A percentile compares a stretch with the other conserved stretches of the same genome.
Conservation (phyloP, 1,284 basidiomycete genomes). For the Takashimella koratensis region DNA sequence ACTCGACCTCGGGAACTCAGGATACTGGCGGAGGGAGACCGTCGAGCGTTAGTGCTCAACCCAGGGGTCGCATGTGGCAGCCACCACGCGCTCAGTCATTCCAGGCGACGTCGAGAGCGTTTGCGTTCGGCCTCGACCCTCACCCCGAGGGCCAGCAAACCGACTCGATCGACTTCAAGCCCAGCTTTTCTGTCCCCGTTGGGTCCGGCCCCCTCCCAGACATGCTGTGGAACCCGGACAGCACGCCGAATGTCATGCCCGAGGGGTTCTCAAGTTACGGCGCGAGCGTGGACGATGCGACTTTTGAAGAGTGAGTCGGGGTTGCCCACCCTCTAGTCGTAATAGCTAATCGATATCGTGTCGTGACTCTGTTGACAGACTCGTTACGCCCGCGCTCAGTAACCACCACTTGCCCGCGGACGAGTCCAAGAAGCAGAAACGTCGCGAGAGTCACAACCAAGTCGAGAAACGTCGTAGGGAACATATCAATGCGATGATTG, state of each 20-base stretch:
- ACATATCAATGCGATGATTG: slow-evolving; percentile 48
- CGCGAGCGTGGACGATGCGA: slow-evolving; percentile 19
- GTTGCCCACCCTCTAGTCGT: neutral
- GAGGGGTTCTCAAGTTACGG: slow-evolving; percentile 24
- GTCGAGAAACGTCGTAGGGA: slow-evolving; percentile 46
- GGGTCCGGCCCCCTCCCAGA: neutral
- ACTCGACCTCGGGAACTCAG: too few relatives aligned
- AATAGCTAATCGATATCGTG: neutral
- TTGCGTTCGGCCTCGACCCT: slow-evolving; percentile 1
- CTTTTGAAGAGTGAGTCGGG: slow-evolving; percentile 20
- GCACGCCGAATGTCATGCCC: slow-evolving; percentile 22
- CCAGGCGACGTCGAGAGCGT: slow-evolving; percentile 4
- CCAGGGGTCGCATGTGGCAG: slow-evolving; percentile 10
- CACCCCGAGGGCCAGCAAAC: slow-evolving; percentile 1
- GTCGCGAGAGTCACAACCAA: slow-evolving; percentile 47
- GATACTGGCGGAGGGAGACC: neutral
- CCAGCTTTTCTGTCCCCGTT: slow-evolving; percentile 1
- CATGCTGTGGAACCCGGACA: slow-evolving; percentile 7
- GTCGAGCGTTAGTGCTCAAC: neutral
- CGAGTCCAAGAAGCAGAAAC: slow-evolving; percentile 38
- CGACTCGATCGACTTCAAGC: neutral
- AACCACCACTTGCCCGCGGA: slow-evolving; percentile 20
- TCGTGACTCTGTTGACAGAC: too few relatives aligned
- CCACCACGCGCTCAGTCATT: slow-evolving; percentile 18
- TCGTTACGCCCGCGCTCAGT: slow-evolving; percentile 33